These are phyloP conservation scores for Flaveria sonorensis DNA, from an alignment of 129 eudicot species.

Conservation along the genomic window DNA sequence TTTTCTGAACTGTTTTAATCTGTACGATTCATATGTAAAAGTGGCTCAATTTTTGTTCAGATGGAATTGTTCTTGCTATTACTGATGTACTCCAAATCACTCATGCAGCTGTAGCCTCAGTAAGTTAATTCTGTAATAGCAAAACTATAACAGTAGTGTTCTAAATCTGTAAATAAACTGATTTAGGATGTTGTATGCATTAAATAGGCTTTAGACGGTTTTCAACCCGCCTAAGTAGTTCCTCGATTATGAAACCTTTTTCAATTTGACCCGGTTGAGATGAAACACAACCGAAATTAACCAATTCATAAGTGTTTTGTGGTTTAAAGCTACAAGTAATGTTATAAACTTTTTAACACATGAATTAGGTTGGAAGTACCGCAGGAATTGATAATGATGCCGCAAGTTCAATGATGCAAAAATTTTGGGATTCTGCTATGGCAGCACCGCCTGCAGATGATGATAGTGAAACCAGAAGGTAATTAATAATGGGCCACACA, in stretches of 20 bases:
- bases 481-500: slow-evolving; percentile 6
- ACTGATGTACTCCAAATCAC: slow-evolving; percentile 89
- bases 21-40: slow-evolving; percentile 20
- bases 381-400: slow-evolving; percentile 75
- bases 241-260: neutral
- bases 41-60: slow-evolving; percentile 45
- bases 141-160: neutral
- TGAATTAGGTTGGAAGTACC: slow-evolving; percentile 73
- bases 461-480: slow-evolving; percentile 82
- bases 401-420: slow-evolving; percentile 85
- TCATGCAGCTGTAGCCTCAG: slow-evolving; percentile 95
- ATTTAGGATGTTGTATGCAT: slow-evolving; percentile 11
- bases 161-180: neutral
- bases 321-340: slow-evolving; percentile 4
- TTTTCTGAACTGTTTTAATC: neutral
- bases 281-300: neutral
- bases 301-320: neutral
- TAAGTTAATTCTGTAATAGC: slow-evolving; percentile 44
- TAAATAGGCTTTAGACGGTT: neutral
- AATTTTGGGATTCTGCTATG: slow-evolving; percentile 97
- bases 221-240: neutral
- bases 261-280: neutral
- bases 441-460: slow-evolving; percentile 73
- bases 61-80: slow-evolving; percentile 78
- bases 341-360: neutral